A percentile compares a stretch with the other conserved stretches of the same genome.
Evolutionary conservation across 1,284 basidiomycete genomes (phyloP).

Genomic region (Marasmius fiardii): DNA sequence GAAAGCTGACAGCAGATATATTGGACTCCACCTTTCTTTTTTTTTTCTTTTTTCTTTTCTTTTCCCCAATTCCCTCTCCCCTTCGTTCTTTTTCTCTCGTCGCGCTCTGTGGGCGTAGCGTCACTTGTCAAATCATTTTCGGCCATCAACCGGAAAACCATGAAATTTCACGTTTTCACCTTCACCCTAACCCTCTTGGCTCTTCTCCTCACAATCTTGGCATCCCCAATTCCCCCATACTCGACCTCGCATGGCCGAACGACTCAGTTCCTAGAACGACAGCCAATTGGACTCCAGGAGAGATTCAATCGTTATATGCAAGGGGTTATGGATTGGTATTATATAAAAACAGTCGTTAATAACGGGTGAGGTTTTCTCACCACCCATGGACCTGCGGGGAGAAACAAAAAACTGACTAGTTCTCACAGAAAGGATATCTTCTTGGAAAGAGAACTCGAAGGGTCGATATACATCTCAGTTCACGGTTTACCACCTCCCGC

Average conservation of each 20-base stretch:
- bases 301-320: neutral
- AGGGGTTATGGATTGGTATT: neutral
- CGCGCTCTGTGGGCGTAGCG: no score
- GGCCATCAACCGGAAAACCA: no score
- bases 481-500: neutral
- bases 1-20: no score
- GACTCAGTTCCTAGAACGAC: neutral
- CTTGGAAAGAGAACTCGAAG: slow-evolving; percentile 3
- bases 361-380: neutral
- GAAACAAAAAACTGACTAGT: neutral
- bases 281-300: neutral
- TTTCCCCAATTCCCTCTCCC: no score
- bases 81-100: no score
- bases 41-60: no score
- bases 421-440: slow-evolving; percentile 5
- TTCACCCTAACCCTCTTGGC: neutral
- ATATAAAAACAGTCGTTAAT: neutral
- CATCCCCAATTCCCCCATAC: neutral
- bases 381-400: neutral
- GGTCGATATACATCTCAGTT: slow-evolving; percentile 4
- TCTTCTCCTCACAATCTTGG: neutral
- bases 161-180: neutral
- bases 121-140: neutral
- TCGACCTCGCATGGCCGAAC: neutral
- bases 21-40: no score